Conservation (phyloP, 345 rosid genomes). For the Eucalyptus lansdowneana region DNA sequence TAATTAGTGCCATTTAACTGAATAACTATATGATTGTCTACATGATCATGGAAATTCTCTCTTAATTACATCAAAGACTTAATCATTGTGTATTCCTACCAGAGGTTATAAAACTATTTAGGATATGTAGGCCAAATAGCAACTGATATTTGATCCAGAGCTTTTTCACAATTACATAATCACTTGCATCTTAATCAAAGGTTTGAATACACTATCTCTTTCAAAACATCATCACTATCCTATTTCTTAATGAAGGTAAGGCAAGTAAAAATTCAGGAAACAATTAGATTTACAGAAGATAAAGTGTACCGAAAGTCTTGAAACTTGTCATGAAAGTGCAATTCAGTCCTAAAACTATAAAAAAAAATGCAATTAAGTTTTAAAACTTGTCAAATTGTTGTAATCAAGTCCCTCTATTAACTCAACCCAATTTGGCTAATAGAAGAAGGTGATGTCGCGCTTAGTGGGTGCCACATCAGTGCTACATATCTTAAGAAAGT, state of each 20-base stretch:
- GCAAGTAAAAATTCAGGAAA: not conserved
- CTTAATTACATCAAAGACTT: not conserved
- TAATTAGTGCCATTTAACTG: not conserved
- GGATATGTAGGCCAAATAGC: no score
- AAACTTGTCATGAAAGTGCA: not conserved
- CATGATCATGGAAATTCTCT: not conserved
- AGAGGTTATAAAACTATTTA: no score
- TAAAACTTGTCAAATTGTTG: not conserved
- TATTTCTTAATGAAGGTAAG: not conserved
- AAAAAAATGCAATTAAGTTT: not conserved
- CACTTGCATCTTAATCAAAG: not conserved
- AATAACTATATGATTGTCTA: not conserved
- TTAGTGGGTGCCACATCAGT: not conserved
- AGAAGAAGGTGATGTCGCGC: not conserved
- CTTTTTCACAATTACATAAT: not conserved
- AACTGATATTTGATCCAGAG: no score
- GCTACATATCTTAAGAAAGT: not conserved
- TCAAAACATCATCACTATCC: not conserved
- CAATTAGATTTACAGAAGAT: not conserved
- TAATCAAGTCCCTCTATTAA: not conserved
- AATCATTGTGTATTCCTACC: no score
- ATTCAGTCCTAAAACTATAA: no score
- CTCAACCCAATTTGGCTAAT: not conserved
- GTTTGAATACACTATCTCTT: not conserved
- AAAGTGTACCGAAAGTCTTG: not conserved